Conservation (phyloP, 495 filamentous ascomycete genomes). For the Cercophora newfieldiana region DNA sequence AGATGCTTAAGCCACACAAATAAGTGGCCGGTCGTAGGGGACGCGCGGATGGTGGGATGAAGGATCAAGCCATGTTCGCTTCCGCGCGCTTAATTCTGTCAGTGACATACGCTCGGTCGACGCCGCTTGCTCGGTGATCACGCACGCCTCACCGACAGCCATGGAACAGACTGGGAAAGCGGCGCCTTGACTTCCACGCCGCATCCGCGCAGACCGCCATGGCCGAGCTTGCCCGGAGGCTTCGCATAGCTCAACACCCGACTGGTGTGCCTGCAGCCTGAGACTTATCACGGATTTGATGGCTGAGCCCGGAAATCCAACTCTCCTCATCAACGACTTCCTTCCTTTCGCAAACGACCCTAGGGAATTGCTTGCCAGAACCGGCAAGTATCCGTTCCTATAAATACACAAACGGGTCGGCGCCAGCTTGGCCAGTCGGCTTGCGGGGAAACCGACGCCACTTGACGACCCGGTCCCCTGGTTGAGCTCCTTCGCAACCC, state of each 20-base stretch:
- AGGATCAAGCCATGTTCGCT: not conserved
- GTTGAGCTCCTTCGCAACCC: not conserved
- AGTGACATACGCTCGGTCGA: not conserved
- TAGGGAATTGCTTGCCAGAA: not conserved
- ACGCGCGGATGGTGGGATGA: not conserved
- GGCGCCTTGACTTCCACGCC: not conserved
- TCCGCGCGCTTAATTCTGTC: constrained; percentile 6
- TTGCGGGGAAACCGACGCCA: not conserved
- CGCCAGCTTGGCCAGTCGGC: constrained; percentile 3
- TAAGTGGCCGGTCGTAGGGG: not conserved
- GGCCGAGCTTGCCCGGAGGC: not conserved
- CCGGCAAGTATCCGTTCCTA: not conserved
- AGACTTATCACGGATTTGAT: too few species aligned
- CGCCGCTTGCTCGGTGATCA: too few species aligned
- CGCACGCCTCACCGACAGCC: not conserved
- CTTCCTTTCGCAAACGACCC: too few species aligned
- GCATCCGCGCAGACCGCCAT: not conserved
- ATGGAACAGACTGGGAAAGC: not conserved
- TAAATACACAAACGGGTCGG: constrained; percentile 2
- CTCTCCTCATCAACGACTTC: too few species aligned
- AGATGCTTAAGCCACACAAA: not conserved
- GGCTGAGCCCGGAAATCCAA: too few species aligned
- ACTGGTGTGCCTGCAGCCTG: not conserved
- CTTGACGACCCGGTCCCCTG: constrained; percentile 14
- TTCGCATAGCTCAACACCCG: not conserved